Base-by-base conservation (phyloP, 2,329 filamentous ascomycete species). In the Aplosporella prunicola region DNA sequence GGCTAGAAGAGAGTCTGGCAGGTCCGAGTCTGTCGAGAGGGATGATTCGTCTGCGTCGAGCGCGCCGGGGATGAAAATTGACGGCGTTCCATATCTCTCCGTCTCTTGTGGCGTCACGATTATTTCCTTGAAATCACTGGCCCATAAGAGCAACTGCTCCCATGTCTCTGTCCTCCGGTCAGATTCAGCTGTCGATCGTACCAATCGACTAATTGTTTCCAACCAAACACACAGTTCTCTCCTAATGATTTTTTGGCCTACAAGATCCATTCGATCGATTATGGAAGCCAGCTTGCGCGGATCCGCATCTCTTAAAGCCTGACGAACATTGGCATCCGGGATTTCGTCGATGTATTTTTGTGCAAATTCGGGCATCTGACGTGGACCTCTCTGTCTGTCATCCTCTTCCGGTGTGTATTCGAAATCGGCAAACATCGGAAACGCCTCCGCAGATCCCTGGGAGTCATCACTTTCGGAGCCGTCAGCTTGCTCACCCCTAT, bases 401-500 rank as follows among this genome's bases (percentile, higher is more conserved):
- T 33, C 43, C 40, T 7, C 42, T 42, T 9, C 44, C 13, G 16
- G 35, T 18, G 24, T 26, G 11, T 32, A 29, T 24, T 39, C n/a
- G n/a, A n/a, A n/a, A n/a, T n/a, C n/a, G n/a, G n/a, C n/a, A n/a
- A n/a, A n/a, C n/a, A n/a, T n/a, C n/a, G n/a, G n/a, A n/a, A n/a
- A n/a, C n/a, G n/a, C n/a, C n/a, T n/a, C n/a, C n/a, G n/a, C n/a
- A n/a, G n/a, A n/a, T n/a, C n/a, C 28, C 8, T 30, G n/a, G n/a
- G n/a, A n/a, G n/a, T n/a, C n/a, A n/a, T n/a, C 17, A 14, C 15
- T 20, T 10, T 28, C 40, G 18, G 15, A 9, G 18, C 30, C 40
- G 3, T 35, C 36, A 10, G 25, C 44, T 17, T 37, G 32, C 9
- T 44, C 47, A 4, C 39, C 42, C 5, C 46, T 44, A 9, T 43